Evolutionary conservation across 352 stramenopile species (phyloP), one percentile per base, ranked within the genome.

Genomic region (Globisporangium nodosum): DNA sequence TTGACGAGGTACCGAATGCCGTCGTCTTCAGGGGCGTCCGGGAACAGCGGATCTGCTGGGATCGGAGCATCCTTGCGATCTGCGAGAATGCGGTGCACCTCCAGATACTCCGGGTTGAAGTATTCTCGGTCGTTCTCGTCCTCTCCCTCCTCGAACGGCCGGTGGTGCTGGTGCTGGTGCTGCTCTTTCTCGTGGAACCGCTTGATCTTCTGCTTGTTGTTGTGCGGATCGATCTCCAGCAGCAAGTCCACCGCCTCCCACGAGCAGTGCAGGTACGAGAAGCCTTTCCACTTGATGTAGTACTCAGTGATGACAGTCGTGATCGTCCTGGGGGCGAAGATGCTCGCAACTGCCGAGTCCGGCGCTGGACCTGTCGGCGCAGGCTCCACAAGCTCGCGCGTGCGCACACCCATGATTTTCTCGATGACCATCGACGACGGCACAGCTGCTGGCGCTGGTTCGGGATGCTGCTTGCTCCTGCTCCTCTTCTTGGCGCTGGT

Each of bases 281-380:
- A 94, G 13, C 81, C 84, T 63, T 93, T 94, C 86, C 86, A 96
- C 70, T 96, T 96, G 69, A 96, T 94, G 27, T 87, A 81, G 56
- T 94, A 96, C 69, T 97, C 85, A 3, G 68, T 75, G 27, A 86
- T 58, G 1, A 67, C 54, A 16, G 70, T 81, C 5, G 61, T 76
- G 13, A 69, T 65, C 11, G 69, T 73, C 9, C 60, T 30, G 7
- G 62, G 62, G 16, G 65, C 62, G 49, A 82, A 80, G 50, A 84
- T 66, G 45, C 65, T 76, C 47, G 65, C 71, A 35, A 65, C 71
- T 12, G 64, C 69, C 37, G 70, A 76, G 39, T 74, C 70, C 0
- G 58, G 37, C 0, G 45, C 53, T 13, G 54, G 52, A 18, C 27
- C 48, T 18, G 37, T 58, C 9, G 57, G 64, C 21, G 54, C 57